Base-by-base conservation (phyloP, 2,329 filamentous ascomycete genomes). In the Talaromyces sp. region DNA sequence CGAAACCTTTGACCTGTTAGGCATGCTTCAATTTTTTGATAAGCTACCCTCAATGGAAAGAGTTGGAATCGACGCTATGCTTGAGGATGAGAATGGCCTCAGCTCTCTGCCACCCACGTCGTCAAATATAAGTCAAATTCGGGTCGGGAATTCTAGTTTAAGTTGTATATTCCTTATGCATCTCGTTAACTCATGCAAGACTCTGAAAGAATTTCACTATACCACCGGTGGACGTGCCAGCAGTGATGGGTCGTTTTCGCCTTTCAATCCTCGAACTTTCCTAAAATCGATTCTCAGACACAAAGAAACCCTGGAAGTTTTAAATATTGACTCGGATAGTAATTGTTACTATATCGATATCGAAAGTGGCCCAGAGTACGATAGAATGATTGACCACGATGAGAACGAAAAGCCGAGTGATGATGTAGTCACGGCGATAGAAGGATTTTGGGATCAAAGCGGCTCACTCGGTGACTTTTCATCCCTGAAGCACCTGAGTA, bases 41-140 rank as follows among this genome's bases (percentile, higher is more conserved):
- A 59, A 33, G 2, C 62, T 70, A 7, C 66, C 57, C 8, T 66
- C 67, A 10, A 68, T 70, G 25, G 64, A 69, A 56, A 62, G 53
- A 3, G 57, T 68, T 30, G 30, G 63, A 17, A 55, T 56, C 4
- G 66, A 69, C 60, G 27, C 47, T 10, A 15, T 69, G 32, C 2
- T 10, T 13, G 2, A 33, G 10, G 32, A 63, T 9, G 39, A 53
- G 0, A 53, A 64, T 28, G 44, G 47, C 13, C 22, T 33, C 8
- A 3, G 33, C n/a, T 47, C 32, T 17, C 22, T 39, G 15, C 33
- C 44, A 30, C 44, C 59, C 3, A 54, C 27, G 28, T 60, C 47
- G 11, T 69, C 64, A 10, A 68, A 68, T 42, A 58, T 69, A 25
- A 64, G 56, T 55, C 55, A 47, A 11, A 62, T 68, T 13, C 52